These are phyloP conservation scores for Cyclanthera cordifolia DNA, from an alignment of 306 rosid genomes.

Conservation along the genomic window DNA sequence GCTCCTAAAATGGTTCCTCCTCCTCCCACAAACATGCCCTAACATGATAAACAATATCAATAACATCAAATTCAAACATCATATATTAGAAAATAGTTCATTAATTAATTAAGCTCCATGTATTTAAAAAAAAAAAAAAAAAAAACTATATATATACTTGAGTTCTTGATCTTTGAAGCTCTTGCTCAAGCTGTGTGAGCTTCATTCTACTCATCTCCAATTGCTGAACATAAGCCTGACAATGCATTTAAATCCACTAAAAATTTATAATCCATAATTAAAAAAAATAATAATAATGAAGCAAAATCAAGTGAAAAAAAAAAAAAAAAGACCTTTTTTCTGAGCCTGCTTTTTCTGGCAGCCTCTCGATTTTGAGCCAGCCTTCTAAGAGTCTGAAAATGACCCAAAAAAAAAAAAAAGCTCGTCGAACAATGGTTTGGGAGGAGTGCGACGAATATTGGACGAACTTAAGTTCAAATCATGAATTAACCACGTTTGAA, in stretches of 20 bases:
- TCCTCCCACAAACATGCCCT: constrained; percentile 68
- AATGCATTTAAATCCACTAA: no score
- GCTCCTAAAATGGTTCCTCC: constrained; percentile 53
- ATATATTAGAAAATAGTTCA: neutral
- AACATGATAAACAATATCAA: constrained; percentile 7
- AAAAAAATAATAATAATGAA: no score
- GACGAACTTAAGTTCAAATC: no score
- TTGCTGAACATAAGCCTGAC: constrained; percentile 91
- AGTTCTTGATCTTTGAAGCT: constrained; percentile 64
- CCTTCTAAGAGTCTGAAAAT: constrained; percentile 67
- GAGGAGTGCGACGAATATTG: no score
- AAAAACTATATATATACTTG: constrained; percentile 46
- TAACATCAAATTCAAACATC: neutral
- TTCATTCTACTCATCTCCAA: constrained; percentile 87
- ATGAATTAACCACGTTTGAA: no score
- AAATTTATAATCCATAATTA: no score
- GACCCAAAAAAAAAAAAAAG: neutral
- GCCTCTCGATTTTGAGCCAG: constrained; percentile 99
- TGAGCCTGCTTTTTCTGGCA: constrained; percentile 96
- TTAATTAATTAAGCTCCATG: neutral
- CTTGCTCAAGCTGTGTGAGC: constrained; percentile 92
- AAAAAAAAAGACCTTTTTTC: constrained; percentile 48
- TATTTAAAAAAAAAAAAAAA: neutral
- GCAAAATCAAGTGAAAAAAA: no score
- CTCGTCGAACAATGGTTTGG: no score